Percentiles rank a stretch among this genome's conserved stretches.
phyloP scores from a whole-genome alignment of 192 early-diverging fungal species.

The Podila epicladia region DNA sequence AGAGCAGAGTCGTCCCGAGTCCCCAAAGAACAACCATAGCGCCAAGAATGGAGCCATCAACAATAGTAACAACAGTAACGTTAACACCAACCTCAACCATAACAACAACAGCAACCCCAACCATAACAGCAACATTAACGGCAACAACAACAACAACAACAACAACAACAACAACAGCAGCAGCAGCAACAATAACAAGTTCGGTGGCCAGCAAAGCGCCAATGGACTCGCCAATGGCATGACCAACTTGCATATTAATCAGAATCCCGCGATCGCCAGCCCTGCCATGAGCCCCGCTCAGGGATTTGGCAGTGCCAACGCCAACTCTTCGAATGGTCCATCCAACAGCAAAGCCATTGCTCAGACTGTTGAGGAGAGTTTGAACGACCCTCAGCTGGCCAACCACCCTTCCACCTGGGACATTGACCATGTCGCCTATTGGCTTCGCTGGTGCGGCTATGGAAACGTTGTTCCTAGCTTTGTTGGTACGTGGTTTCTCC shows the following conservation, averaged over 20 bases:
- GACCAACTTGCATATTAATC: constrained; percentile 17
- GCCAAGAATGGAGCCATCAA: background rate
- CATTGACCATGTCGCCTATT: constrained; percentile 61
- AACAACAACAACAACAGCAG: too few species aligned
- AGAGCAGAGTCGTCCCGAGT: constrained; percentile 13
- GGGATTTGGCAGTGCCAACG: background rate
- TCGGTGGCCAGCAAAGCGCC: background rate
- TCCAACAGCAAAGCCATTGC: constrained; percentile 28
- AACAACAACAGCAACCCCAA: background rate
- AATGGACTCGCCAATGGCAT: constrained; percentile 11
- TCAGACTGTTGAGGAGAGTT: constrained; percentile 20
- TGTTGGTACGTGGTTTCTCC: constrained; percentile 43
- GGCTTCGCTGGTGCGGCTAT: constrained; percentile 64
- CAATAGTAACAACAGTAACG: background rate
- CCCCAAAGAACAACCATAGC: constrained; percentile 5
- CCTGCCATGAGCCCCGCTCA: background rate
- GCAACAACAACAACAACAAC: too few species aligned
- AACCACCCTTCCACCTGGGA: constrained; percentile 57
- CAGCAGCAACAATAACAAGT: background rate
- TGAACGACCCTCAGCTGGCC: constrained; percentile 22
- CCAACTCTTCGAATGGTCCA: background rate
- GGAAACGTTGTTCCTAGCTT: constrained; percentile 54
- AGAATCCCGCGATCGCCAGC: constrained; percentile 17
- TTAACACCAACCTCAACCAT: too few species aligned
- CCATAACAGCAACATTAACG: background rate